Percentiles rank a stretch among this genome's conserved stretches.
phyloP scores from a whole-genome alignment of 495 filamentous ascomycete species.

The Aspergillus bridgeri region DNA sequence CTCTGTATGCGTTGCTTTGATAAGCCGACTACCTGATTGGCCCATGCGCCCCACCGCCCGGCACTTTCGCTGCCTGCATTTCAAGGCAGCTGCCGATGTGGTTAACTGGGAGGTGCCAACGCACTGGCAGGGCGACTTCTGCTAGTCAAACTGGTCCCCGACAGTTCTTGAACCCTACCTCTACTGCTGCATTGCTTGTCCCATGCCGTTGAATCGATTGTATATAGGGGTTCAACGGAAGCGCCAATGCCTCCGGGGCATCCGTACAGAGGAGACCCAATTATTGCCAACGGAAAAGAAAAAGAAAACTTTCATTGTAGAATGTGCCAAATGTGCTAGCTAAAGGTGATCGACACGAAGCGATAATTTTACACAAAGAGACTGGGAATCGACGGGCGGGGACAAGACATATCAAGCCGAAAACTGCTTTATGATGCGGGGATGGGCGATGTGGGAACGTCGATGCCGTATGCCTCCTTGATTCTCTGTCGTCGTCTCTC shows the following conservation, averaged over 20 bases:
- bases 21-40: constrained; percentile 19
- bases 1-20: constrained; percentile 18
- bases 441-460: constrained; percentile 53
- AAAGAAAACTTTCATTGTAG: constrained; percentile 18
- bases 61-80: neutral
- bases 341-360: constrained; percentile 33
- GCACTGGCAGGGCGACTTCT: too few relatives aligned
- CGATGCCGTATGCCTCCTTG: constrained; percentile 87
- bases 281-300: constrained; percentile 9
- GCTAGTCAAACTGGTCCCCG: too few relatives aligned
- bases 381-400: constrained; percentile 19
- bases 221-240: neutral
- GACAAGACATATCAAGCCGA: constrained; percentile 17
- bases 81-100: neutral
- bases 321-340: constrained; percentile 34
- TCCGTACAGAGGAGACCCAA: neutral
- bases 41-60: neutral
- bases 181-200: too few relatives aligned
- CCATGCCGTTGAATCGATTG: neutral
- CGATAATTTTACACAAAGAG: constrained; percentile 44
- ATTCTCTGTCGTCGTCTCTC: constrained; percentile 81
- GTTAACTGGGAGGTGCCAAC: too few relatives aligned
- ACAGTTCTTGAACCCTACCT: too few relatives aligned
- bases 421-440: constrained; percentile 40
- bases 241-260: neutral